Evolutionary conservation across 371 early-diverging fungal species (phyloP), one percentile per base, ranked within the genome.

Genomic region (Apophysomyces variabilis): DNA sequence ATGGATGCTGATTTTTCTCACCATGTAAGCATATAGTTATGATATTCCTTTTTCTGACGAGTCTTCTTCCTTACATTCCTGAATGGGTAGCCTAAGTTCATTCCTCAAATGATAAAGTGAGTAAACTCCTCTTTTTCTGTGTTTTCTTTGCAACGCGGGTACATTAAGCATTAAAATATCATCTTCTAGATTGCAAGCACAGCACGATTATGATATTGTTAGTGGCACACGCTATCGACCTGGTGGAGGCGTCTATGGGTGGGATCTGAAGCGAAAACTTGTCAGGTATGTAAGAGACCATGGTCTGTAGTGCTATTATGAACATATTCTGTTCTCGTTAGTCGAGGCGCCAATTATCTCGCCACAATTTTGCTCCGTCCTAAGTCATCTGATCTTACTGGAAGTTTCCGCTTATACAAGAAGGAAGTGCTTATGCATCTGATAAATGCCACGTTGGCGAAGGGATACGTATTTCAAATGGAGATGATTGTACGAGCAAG

Each of bases 1-100:
- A 93, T 99, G 96, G 99, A 99, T 77, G 98, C 99, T 13, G 99
- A 99, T 76, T 95, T 99, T 87, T 98, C 99, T 26, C 99, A 99
- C 77, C 99, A 98, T 71, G 90, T 90, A 84, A 65, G 75, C n/a
- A 43, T 26, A 26, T 36, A 11, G 5, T 45, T 13, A 12, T 13
- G 9, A 14, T n/a, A 50, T 9, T 38, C 3, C 3, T 26, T 26
- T 26, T 26, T 26, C 32, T 26, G 3, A 26, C 32, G 32, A 38
- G 59, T 16, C 18, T 63, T 64, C 63, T 60, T 36, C 36, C 58
- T 36, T 61, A 38, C 45, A 39, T 68, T 50, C 43, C 58, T 35
- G 4, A 39, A 39, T 43, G 36, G n/a, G 41, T 79, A 96, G 93
- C 99, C 99, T 61, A 96, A 97, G 80, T 97, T 97, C 67, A 95